Conservation (phyloP, 31 red algal species). For the Pterothamnion heteromorphum region DNA sequence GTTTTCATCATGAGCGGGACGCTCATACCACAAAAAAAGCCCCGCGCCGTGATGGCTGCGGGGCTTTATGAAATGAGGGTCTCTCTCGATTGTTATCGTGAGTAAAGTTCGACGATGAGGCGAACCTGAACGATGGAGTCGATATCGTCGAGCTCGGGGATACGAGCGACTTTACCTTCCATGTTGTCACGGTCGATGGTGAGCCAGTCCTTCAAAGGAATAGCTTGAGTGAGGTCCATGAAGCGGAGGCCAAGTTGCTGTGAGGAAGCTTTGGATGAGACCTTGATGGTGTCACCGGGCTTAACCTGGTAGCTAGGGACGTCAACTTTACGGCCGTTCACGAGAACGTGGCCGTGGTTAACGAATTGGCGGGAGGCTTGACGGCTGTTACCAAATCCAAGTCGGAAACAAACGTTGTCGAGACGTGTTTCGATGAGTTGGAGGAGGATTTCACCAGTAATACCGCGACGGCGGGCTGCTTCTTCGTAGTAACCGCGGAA, state of each 20-base stretch:
- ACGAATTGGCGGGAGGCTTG: constrained; percentile 25
- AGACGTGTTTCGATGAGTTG: constrained; percentile 47
- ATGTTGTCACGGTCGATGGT: not conserved
- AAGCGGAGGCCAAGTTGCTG: not conserved
- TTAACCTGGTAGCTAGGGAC: not conserved
- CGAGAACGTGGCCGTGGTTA: constrained; percentile 42
- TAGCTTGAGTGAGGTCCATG: not conserved
- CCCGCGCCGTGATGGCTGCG: too few relatives aligned
- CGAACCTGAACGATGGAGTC: not conserved
- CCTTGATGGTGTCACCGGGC: not conserved
- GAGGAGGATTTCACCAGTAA: constrained; percentile 43
- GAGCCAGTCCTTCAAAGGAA: not conserved
- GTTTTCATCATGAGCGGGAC: too few relatives aligned
- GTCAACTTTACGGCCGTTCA: constrained; percentile 1
- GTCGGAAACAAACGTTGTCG: constrained; percentile 24
- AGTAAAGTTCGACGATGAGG: not conserved
- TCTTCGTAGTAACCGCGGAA: constrained; percentile 1
- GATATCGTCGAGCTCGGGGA: not conserved
- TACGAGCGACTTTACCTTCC: not conserved
- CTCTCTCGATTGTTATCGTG: too few relatives aligned
- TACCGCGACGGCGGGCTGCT: not conserved
- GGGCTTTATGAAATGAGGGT: too few relatives aligned
- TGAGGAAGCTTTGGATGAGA: not conserved
- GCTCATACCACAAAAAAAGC: too few relatives aligned
- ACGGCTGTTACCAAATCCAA: constrained; percentile 23